Percentiles rank a stretch among this genome's conserved stretches.
These are phyloP conservation scores for Penicillium cinerascens DNA, from an alignment of 495 filamentous ascomycete genomes.

Conservation along the genomic window DNA sequence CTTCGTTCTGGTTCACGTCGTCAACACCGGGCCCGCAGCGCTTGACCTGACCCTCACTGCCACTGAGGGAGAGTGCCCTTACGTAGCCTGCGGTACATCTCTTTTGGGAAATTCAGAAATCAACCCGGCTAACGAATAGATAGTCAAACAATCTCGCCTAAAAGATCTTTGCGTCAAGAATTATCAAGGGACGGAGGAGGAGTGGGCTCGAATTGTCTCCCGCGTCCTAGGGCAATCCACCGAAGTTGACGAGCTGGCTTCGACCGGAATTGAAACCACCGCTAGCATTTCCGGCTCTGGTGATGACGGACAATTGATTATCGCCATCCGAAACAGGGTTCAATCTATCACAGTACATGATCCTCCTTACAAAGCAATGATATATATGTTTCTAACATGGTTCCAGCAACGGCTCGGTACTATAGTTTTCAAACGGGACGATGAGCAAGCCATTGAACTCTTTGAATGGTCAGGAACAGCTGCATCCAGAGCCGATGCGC, in stretches of 20 bases:
- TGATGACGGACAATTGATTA: constrained; percentile 37
- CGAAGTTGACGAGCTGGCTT: constrained; percentile 6
- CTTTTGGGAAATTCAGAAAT: constrained; percentile 1
- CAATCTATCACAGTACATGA: constrained; percentile 52
- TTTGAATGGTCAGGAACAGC: constrained; percentile 69
- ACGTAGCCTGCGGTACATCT: constrained; percentile 51
- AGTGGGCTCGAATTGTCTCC: constrained; percentile 54
- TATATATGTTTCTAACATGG: neutral
- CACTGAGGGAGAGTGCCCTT: constrained; percentile 66
- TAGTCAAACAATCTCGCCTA: constrained; percentile 48
- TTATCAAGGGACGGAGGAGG: constrained; percentile 49
- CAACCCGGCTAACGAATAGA: constrained; percentile 16
- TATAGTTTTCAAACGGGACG: constrained; percentile 56
- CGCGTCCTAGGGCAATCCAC: constrained; percentile 27
- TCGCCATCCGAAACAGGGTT: constrained; percentile 55
- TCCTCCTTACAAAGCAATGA: too few species aligned
- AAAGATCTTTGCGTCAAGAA: constrained; percentile 49
- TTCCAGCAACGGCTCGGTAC: constrained; percentile 67
- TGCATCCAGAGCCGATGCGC: constrained; percentile 35
- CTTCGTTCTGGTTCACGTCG: constrained; percentile 58
- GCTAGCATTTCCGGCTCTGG: constrained; percentile 30
- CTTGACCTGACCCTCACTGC: constrained; percentile 63
- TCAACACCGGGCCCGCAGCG: constrained; percentile 37
- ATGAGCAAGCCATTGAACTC: constrained; percentile 62
- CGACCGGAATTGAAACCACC: constrained; percentile 32